Percentiles rank a stretch among this genome's conserved stretches.
phyloP scores from a whole-genome alignment of 192 early-diverging fungal species.

The Entomortierella parvispora region DNA sequence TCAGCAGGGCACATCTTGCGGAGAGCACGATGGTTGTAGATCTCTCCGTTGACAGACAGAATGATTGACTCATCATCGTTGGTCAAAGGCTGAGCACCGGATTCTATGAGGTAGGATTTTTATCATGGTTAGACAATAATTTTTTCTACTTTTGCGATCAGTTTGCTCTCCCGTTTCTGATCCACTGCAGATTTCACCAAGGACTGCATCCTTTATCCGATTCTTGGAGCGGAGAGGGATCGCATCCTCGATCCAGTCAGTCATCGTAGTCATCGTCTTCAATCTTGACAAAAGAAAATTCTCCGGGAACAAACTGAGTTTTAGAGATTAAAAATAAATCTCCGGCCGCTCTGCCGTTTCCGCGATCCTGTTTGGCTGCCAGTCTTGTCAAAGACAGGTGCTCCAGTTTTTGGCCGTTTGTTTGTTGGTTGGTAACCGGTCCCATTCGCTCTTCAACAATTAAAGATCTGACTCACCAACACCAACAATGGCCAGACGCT shows the following conservation, averaged over 20 bases:
- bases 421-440: too few species aligned
- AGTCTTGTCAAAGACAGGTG: too few species aligned
- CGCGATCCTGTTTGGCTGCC: too few species aligned
- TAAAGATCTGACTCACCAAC: conserved; percentile 72
- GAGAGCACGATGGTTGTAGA: conserved; percentile 96
- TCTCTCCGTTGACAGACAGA: conserved; percentile 97
- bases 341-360: too few species aligned
- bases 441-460: too few species aligned
- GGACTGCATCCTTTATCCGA: too few species aligned
- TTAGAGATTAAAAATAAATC: too few species aligned
- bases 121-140: background rate
- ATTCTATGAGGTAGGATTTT: conserved; percentile 60
- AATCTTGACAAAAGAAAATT: background rate
- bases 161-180: too few species aligned
- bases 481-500: conserved; percentile 98
- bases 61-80: conserved; percentile 90
- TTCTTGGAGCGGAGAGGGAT: too few species aligned
- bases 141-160: background rate
- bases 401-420: too few species aligned
- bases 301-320: background rate
- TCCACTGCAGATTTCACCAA: too few species aligned
- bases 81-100: conserved; percentile 95
- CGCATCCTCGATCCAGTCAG: too few species aligned
- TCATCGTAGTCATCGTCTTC: background rate
- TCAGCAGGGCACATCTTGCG: conserved; percentile 77